Evolutionary conservation across 2,329 filamentous ascomycete species (phyloP), one percentile per base, ranked within the genome.

Genomic region (Phoma herbarum): DNA sequence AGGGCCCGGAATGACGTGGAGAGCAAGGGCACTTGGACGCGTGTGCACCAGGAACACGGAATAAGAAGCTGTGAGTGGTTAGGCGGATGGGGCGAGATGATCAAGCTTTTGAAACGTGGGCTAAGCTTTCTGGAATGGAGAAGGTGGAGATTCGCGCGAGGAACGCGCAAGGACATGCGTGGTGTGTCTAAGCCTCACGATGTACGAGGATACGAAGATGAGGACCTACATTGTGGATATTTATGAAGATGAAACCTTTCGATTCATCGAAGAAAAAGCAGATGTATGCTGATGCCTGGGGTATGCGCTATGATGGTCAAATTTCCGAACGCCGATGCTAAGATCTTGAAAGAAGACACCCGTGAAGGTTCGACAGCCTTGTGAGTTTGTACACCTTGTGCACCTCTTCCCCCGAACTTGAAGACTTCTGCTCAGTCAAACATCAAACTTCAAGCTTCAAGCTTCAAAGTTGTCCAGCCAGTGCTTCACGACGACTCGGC

Each of bases 401-500:
- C 11, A 14, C 28, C 8, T 8, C 28, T 31, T 31, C 29, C n/a
- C n/a, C n/a, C n/a, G n/a, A n/a, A n/a, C n/a, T n/a, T n/a, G n/a
- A n/a, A n/a, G n/a, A n/a, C n/a, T n/a, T n/a, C n/a, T n/a, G n/a
- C n/a, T n/a, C n/a, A n/a, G n/a, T n/a, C n/a, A n/a, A n/a, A n/a
- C n/a, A 3, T 18, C 33, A n/a, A 37, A 37, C 3, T 18, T 37
- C 33, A 18, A 14, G 39, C 39, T 29, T 65, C 22, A 75, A 7
- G 73, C 55, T 62, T 87, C 76, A 72, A 98, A 97, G 45, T 89
- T 84, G 51, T 88, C 83, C 2, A 93, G 79, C 90, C 91, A 98
- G 79, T 98, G 94, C 69, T 83, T 84, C 55, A 95, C 80, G 31
- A 97, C 91, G 12, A 91, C 75, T 70, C 84, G 86, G 0, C 94